Conservation (phyloP, 805 yeast species). For the Candida montana region DNA sequence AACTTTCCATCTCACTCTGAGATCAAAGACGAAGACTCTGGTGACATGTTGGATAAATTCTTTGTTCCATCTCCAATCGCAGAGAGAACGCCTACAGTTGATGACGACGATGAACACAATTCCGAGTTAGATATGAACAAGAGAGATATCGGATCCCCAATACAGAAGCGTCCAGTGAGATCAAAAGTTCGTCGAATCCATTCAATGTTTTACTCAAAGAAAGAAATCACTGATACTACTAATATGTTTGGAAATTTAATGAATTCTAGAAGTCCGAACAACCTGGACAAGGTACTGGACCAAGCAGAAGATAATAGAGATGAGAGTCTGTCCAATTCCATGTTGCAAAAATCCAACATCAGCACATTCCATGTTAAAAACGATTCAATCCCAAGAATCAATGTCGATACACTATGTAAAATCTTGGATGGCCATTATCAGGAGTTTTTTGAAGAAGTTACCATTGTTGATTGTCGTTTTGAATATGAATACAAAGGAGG, state of each 20-base stretch:
- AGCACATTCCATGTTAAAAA: conserved; percentile 40
- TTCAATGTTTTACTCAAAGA: conserved; percentile 61
- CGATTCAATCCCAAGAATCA: conserved; percentile 69
- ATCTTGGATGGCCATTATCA: conserved; percentile 53
- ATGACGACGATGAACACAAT: conserved; percentile 9
- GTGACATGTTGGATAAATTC: conserved; percentile 17
- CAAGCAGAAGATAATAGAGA: conserved; percentile 10
- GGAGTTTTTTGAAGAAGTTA: conserved; percentile 35
- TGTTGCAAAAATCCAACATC: conserved; percentile 29
- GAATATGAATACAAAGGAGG: conserved; percentile 92
- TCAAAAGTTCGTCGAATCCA: conserved; percentile 54
- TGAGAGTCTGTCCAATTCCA: conserved; percentile 12
- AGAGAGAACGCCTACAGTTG: conserved; percentile 11
- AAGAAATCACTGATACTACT: conserved; percentile 37
- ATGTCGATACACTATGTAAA: conserved; percentile 49
- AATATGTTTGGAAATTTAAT: conserved; percentile 26
- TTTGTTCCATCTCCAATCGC: conserved; percentile 26
- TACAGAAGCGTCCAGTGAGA: conserved; percentile 29
- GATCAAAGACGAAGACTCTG: conserved; percentile 7
- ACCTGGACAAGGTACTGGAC: conserved; percentile 4
- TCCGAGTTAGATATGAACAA: conserved; percentile 12
- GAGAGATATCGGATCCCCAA: conserved; percentile 34
- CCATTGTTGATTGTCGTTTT: conserved; percentile 83
- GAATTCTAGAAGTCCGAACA: conserved; percentile 17
- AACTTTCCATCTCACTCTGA: conserved; percentile 9